These are phyloP conservation scores for Podospora comata DNA, from an alignment of 495 filamentous ascomycete genomes.

Conservation along the genomic window DNA sequence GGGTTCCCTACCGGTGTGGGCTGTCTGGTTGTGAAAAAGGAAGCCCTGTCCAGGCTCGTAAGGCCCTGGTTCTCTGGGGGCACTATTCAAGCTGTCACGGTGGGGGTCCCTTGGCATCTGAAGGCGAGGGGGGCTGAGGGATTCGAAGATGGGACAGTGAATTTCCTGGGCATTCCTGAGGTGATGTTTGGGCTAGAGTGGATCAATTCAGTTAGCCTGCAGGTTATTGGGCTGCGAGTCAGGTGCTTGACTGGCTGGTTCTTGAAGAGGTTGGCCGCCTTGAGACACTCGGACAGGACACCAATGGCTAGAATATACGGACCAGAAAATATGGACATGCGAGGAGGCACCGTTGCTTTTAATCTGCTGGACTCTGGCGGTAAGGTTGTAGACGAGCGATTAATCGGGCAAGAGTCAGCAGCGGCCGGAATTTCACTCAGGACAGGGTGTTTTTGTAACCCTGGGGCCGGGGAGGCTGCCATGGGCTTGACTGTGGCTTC, in stretches of 20 bases:
- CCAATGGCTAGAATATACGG: slow-evolving; percentile 52
- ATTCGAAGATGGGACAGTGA: slow-evolving; percentile 63
- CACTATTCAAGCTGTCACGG: slow-evolving; percentile 53
- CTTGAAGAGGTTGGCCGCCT: slow-evolving; percentile 37
- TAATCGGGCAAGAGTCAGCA: slow-evolving; percentile 42
- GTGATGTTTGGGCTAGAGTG: slow-evolving; percentile 50
- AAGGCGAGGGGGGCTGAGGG: slow-evolving; percentile 37
- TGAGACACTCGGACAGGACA: slow-evolving; percentile 50
- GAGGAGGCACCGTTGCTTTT: slow-evolving; percentile 58
- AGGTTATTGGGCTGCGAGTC: slow-evolving; percentile 27
- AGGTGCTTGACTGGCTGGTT: slow-evolving; percentile 48
- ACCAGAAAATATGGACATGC: slow-evolving; percentile 44
- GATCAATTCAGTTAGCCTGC: slow-evolving; percentile 20
- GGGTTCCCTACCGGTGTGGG: slow-evolving; percentile 60
- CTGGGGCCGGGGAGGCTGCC: slow-evolving; percentile 44
- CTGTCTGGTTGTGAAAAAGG: slow-evolving; percentile 51
- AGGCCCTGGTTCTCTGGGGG: slow-evolving; percentile 61
- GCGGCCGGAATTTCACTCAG: slow-evolving; percentile 51
- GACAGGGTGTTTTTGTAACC: slow-evolving; percentile 62
- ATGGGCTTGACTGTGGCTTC: slow-evolving; percentile 14
- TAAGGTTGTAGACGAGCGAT: slow-evolving; percentile 52
- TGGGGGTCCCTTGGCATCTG: slow-evolving; percentile 51
- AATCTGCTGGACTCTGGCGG: slow-evolving; percentile 47
- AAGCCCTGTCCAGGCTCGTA: slow-evolving; percentile 40
- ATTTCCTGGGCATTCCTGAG: slow-evolving; percentile 57